Evolutionary conservation across 2,329 filamentous ascomycete genomes (phyloP).

Genomic region (Talaromyces sp.): DNA sequence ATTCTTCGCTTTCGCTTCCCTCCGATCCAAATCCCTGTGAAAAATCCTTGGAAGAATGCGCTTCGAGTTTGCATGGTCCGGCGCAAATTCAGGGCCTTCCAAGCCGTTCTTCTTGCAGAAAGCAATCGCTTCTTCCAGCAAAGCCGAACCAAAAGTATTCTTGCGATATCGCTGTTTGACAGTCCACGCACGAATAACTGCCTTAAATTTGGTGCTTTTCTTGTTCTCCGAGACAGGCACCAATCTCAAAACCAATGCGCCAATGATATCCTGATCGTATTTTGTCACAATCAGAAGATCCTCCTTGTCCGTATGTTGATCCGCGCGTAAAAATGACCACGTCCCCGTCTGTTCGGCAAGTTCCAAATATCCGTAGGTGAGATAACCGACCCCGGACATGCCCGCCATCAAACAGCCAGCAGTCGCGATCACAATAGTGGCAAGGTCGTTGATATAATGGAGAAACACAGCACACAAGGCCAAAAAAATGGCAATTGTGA

Average conservation of each 20-base stretch:
- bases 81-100: constrained; percentile 64
- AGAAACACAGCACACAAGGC: constrained; percentile 20
- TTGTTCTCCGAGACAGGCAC: constrained; percentile 10
- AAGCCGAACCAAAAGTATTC: constrained; percentile 64
- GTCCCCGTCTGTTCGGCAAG: constrained; percentile 55
- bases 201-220: constrained; percentile 13
- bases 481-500: constrained; percentile 40
- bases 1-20: constrained; percentile 52
- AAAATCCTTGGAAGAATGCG: constrained; percentile 60
- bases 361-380: constrained; percentile 58
- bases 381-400: constrained; percentile 57
- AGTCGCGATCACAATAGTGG: constrained; percentile 53
- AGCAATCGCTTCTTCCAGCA: constrained; percentile 68
- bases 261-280: constrained; percentile 61
- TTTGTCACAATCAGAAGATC: constrained; percentile 59
- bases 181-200: constrained; percentile 75
- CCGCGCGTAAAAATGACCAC: constrained; percentile 57
- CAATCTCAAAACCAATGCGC: constrained; percentile 56
- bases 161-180: constrained; percentile 64
- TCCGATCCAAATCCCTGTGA: constrained; percentile 50
- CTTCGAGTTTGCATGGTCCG: constrained; percentile 69
- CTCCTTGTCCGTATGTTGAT: constrained; percentile 35
- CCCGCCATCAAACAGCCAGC: constrained; percentile 60
- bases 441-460: constrained; percentile 42
- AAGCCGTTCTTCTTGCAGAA: constrained; percentile 65